These are phyloP conservation scores for Acorus gramineus DNA, from an alignment of 106 monocot species.

Conservation along the genomic window DNA sequence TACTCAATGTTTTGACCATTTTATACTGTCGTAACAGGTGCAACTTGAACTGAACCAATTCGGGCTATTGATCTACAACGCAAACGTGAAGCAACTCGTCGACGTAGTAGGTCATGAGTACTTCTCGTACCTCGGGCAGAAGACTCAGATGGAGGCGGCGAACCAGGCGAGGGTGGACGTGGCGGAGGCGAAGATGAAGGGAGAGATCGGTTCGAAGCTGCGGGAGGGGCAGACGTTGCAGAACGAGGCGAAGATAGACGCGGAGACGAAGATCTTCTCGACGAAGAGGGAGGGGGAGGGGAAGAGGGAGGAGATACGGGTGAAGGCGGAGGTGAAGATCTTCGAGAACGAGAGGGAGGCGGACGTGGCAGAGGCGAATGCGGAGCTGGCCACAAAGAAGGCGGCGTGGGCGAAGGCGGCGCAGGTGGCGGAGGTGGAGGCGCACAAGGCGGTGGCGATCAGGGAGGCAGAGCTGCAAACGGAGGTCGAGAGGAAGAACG, in stretches of 20 bases:
- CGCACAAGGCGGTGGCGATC: conserved; percentile 42
- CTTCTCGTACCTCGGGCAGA: conserved; percentile 7
- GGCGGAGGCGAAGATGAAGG: conserved; percentile 4
- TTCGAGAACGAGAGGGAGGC: conserved; percentile 11
- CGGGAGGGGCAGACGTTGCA: conserved; percentile 3
- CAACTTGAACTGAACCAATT: conserved; percentile 29
- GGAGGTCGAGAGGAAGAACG: conserved; percentile 50
- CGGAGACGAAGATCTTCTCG: conserved; percentile 50
- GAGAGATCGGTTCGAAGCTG: conserved; percentile 1
- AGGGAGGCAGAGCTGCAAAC: conserved; percentile 77
- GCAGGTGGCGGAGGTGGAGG: conserved; percentile 10
- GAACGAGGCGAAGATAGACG: conserved; percentile 10
- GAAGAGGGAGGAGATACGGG: conserved; percentile 46
- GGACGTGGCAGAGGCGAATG: conserved; percentile 27
- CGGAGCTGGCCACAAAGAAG: conserved; percentile 63
- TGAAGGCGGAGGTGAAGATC: conserved; percentile 45
- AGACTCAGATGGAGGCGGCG: conserved; percentile 3
- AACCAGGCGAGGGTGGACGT: conserved; percentile 4
- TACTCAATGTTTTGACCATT: too few species aligned
- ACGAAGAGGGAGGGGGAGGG: conserved; percentile 56
- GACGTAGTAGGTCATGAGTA: conserved; percentile 16
- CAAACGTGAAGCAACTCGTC: conserved; percentile 28
- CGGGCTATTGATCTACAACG: conserved; percentile 28
- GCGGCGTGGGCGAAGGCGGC: conserved; percentile 9
- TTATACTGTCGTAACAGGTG: background rate